phyloP scores from a whole-genome alignment of 2,329 filamentous ascomycete genomes.

The Penicillium sp. region DNA sequence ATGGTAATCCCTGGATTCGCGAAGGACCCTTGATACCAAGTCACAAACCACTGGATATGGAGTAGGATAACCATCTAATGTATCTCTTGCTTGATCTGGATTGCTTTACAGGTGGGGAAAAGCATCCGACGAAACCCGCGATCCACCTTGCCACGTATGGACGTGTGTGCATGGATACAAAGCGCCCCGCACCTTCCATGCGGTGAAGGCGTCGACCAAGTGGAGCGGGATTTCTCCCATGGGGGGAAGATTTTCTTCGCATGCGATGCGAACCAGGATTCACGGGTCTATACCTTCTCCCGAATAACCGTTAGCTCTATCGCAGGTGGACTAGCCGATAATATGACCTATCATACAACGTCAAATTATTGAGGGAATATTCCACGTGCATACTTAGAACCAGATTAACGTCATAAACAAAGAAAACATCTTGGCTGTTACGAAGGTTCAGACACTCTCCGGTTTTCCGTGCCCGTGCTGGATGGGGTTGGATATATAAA shows the following conservation, averaged over 20 bases:
- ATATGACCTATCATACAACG: neutral
- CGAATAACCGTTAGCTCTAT: neutral
- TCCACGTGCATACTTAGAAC: neutral
- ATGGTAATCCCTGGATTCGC: too few species aligned
- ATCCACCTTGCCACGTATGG: neutral
- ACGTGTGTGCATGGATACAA: neutral
- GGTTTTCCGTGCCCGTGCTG: neutral
- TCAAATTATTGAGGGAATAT: neutral
- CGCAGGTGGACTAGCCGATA: neutral
- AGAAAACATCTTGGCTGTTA: neutral
- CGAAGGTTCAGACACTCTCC: neutral
- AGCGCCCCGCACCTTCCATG: neutral
- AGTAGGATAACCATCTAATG: neutral
- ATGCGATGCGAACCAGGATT: too few species aligned
- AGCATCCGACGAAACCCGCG: neutral
- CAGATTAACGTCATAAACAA: neutral
- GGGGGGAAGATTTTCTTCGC: neutral
- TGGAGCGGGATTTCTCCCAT: too few species aligned
- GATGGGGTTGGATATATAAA: neutral
- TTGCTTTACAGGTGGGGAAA: neutral
- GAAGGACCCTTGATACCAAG: neutral
- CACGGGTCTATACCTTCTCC: neutral
- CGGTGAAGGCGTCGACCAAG: neutral
- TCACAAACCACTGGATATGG: too few species aligned
- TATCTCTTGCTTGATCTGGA: neutral